Percentiles rank a stretch among this genome's conserved stretches.
Conservation (phyloP, 768 basidiomycete genomes). For the Neoboletus magnificus region DNA sequence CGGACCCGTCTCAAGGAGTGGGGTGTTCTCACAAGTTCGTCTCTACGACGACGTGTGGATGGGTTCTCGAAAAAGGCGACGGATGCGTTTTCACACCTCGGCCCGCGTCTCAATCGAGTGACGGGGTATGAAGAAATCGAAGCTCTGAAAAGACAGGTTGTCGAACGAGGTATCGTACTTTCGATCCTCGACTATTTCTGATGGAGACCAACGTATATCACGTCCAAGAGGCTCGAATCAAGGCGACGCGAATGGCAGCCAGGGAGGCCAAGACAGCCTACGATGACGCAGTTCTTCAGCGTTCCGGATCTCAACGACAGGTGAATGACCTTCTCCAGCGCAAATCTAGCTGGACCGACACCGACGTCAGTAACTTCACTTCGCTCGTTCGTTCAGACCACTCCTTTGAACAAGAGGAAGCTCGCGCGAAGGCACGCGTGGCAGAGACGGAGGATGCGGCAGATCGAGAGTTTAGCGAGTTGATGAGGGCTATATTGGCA, state of each 20-base stretch:
- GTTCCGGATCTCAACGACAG: conserved; percentile 87
- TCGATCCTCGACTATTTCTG: background rate
- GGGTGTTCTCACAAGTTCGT: conserved; percentile 36
- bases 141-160: conserved; percentile 70
- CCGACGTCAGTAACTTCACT: conserved; percentile 86
- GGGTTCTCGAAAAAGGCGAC: conserved; percentile 55
- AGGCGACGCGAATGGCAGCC: conserved; percentile 61
- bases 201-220: conserved; percentile 9
- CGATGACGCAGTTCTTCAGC: conserved; percentile 72
- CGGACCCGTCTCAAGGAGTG: conserved; percentile 42
- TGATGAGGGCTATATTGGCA: conserved; percentile 85
- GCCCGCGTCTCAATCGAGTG: conserved; percentile 75
- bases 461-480: conserved; percentile 81
- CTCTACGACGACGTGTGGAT: conserved; percentile 51
- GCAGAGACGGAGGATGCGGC: conserved; percentile 72
- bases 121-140: conserved; percentile 95
- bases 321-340: conserved; percentile 94
- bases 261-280: conserved; percentile 71
- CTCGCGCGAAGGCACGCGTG: conserved; percentile 62
- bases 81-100: conserved; percentile 67
- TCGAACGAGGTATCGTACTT: conserved; percentile 65
- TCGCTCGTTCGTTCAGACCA: conserved; percentile 89
- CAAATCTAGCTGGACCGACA: conserved; percentile 89
- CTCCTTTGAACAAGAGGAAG: conserved; percentile 76
- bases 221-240: conserved; percentile 68